phyloP scores from a whole-genome alignment of 2,329 filamentous ascomycete species.

The Cryphonectria japonica region DNA sequence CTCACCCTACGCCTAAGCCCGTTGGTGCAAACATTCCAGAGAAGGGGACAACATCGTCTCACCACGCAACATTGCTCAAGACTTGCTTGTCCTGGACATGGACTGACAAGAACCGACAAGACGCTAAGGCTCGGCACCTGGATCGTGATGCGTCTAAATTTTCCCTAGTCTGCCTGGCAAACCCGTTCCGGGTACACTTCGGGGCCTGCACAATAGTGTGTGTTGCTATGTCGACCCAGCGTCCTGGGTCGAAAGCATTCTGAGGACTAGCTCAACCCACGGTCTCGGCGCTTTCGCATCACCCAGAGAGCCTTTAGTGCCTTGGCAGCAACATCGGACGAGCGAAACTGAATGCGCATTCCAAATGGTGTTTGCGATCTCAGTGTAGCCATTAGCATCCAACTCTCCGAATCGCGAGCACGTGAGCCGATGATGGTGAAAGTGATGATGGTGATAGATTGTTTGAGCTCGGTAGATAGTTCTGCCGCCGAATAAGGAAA shows the following conservation, averaged over 20 bases:
- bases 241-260: constrained; percentile 1
- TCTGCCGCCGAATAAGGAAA: neutral
- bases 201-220: neutral
- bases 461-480: neutral
- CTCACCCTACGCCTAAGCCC: constrained; percentile 9
- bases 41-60: neutral
- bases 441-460: too few species aligned
- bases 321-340: neutral
- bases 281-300: neutral
- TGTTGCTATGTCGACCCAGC: neutral
- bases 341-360: neutral
- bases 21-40: neutral
- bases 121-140: neutral
- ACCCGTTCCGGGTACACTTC: too few species aligned
- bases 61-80: neutral
- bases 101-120: neutral
- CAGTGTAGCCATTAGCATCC: neutral
- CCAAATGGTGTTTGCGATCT: neutral
- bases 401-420: neutral
- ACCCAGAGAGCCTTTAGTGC: constrained; percentile 1
- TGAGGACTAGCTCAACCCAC: neutral
- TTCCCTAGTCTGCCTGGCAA: neutral
- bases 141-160: neutral
- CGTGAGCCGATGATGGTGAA: neutral
- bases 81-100: neutral